phyloP scores from a whole-genome alignment of 495 filamentous ascomycete species.

The Lasiosphaeria miniovina region DNA sequence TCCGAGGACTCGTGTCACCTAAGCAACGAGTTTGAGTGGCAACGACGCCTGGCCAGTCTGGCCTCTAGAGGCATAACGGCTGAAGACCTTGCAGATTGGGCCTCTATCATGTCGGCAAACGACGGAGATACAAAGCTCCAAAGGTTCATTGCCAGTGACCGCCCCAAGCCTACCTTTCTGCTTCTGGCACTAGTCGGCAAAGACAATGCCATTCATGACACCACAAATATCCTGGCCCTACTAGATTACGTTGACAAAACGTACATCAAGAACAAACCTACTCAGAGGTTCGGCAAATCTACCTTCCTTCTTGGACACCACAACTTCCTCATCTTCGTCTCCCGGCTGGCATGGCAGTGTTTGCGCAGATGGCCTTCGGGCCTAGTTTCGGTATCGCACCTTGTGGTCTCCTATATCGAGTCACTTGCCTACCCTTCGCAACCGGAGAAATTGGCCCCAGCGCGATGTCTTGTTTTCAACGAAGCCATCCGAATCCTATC shows the following conservation, averaged over 20 bases:
- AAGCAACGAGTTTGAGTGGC: conserved; percentile 28
- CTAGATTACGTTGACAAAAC: conserved; percentile 31
- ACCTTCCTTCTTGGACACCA: neutral
- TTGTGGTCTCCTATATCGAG: conserved; percentile 35
- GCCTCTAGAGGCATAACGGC: conserved; percentile 23
- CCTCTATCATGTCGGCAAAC: conserved; percentile 40
- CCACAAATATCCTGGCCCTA: conserved; percentile 26
- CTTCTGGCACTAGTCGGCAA: conserved; percentile 32
- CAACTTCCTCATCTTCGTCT: conserved; percentile 31
- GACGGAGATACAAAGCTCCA: conserved; percentile 32
- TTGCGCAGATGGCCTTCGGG: conserved; percentile 32
- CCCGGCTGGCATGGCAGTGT: conserved; percentile 32
- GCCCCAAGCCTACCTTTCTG: conserved; percentile 40
- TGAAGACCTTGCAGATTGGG: conserved; percentile 37
- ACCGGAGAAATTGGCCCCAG: conserved; percentile 17
- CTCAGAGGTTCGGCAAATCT: neutral
- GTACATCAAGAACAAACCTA: conserved; percentile 19
- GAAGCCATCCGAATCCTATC: conserved; percentile 31
- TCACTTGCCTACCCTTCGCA: conserved; percentile 14
- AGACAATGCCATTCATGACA: conserved; percentile 29
- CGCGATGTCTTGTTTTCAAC: conserved; percentile 36
- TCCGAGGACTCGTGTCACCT: conserved; percentile 19
- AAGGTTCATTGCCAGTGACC: conserved; percentile 32
- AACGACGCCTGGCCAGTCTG: conserved; percentile 22
- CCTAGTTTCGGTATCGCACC: conserved; percentile 32